Percentiles rank a stretch among this genome's conserved stretches.
phyloP scores from a whole-genome alignment of 352 stramenopile genomes.

The Phytophthora foliorum region DNA sequence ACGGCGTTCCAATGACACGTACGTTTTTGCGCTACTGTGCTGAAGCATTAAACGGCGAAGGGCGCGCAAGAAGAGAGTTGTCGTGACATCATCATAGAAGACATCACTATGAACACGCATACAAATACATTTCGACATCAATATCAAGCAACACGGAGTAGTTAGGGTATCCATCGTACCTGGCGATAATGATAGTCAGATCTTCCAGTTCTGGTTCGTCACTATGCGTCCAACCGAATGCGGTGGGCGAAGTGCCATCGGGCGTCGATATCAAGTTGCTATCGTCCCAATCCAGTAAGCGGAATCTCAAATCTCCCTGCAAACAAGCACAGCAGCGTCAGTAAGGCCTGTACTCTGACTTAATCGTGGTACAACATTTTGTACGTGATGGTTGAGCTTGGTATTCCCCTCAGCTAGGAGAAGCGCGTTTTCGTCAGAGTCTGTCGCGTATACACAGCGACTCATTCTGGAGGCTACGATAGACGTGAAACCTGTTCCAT shows the following conservation, averaged over 20 bases:
- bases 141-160: background rate
- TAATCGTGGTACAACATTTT: background rate
- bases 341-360: background rate
- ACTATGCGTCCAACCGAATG: slow-evolving; percentile 37
- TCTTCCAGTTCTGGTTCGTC: slow-evolving; percentile 30
- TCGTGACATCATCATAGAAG: slow-evolving; percentile 69
- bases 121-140: background rate
- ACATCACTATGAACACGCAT: slow-evolving; percentile 55
- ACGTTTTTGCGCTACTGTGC: slow-evolving; percentile 26
- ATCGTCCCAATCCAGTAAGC: slow-evolving; percentile 26
- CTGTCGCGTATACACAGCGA: slow-evolving; percentile 57
- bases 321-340: slow-evolving; percentile 6
- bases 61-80: slow-evolving; percentile 49
- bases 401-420: slow-evolving; percentile 49
- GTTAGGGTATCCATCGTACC: slow-evolving; percentile 32
- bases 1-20: slow-evolving; percentile 58
- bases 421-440: slow-evolving; percentile 50
- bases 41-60: slow-evolving; percentile 52
- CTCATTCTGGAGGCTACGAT: slow-evolving; percentile 49
- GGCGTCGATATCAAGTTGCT: background rate
- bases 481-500: slow-evolving; percentile 50
- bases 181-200: slow-evolving; percentile 41
- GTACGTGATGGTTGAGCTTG: slow-evolving; percentile 39
- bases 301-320: slow-evolving; percentile 35
- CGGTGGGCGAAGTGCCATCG: background rate